Percentiles rank a stretch among this genome's conserved stretches.
Evolutionary conservation across 148 eudicot genomes (phyloP).

Genomic region (Selenicereus undatus): DNA sequence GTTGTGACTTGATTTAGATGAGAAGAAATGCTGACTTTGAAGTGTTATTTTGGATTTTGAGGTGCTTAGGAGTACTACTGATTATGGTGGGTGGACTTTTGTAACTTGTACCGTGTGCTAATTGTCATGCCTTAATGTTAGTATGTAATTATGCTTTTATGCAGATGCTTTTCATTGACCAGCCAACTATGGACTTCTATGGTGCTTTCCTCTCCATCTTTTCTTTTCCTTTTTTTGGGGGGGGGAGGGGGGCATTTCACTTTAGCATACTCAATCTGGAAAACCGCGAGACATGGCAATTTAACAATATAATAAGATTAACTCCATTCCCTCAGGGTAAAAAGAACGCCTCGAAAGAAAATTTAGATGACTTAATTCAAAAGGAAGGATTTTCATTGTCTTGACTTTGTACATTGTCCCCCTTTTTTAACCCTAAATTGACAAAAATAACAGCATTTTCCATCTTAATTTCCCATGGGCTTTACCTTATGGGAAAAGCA

Average conservation of each 20-base stretch:
- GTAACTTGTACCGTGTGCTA: conserved; percentile 17
- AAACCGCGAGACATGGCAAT: too few species aligned
- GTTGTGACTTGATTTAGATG: neutral
- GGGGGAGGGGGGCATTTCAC: too few species aligned
- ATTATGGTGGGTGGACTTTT: neutral
- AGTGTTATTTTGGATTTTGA: conserved; percentile 8
- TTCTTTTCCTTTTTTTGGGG: too few species aligned
- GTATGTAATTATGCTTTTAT: conserved; percentile 19
- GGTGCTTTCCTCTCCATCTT: neutral
- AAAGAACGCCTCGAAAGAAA: too few species aligned
- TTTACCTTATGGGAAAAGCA: too few species aligned
- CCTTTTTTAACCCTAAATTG: too few species aligned
- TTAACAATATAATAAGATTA: too few species aligned
- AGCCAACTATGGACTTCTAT: neutral
- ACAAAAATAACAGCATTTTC: too few species aligned
- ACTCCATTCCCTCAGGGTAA: too few species aligned
- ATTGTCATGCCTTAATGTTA: neutral
- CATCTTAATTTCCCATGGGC: too few species aligned
- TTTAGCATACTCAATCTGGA: too few species aligned
- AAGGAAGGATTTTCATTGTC: neutral
- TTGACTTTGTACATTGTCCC: neutral
- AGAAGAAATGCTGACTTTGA: conserved; percentile 5
- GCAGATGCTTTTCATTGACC: neutral
- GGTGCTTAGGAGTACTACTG: conserved; percentile 4
- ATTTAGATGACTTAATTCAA: too few species aligned